Evolutionary conservation across 2,329 filamentous ascomycete genomes (phyloP), one percentile per base, ranked within the genome.

Genomic region (Ceratocystis lukuohia): DNA sequence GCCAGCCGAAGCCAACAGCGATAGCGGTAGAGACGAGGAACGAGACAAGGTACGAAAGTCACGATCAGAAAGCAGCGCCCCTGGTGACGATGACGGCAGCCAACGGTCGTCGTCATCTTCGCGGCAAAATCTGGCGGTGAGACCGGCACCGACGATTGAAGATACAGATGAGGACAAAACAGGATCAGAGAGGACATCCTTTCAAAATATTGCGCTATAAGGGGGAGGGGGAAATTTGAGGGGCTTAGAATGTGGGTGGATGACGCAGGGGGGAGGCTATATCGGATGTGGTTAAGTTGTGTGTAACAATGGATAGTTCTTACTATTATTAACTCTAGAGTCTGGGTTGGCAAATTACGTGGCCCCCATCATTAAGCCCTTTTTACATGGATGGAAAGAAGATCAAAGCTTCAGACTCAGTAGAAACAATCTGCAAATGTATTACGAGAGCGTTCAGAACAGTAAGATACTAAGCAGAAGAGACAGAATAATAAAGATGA

Each of bases 41-140:
- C 10, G 12, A 8, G 56, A 37, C 25, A 20, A 33, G 4, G 28
- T 33, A n/a, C 17, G 30, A 37, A 59, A 59, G 56, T 53, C 48
- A 25, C 22, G 20, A 25, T 53, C 48, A 25, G 56, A 59, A 22
- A 44, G 30, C 12, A 45, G 25, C 3, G 22, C 5, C 5, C 73
- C 74, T 33, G 73, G 70, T 6, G 74, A 74, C 3, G 73, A 74
- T 5, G 71, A 71, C 5, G 48, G 33, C 17, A 59, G 30, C 28
- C 20, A 37, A 17, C 25, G 7, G 56, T 59, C 56, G 17, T 74
- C 77, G 0, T 75, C 76, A 17, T 74, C 37, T 41, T 41, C 76
- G 53, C 82, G 81, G 5, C 79, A 82, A 20, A 82, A 84, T 69
- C 44, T 65, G 10, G 64, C 64, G n/a, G 50, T 65, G 8, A 57